These are phyloP conservation scores for Candida sp. DNA, from an alignment of 1,139 yeast species.

Conservation along the genomic window DNA sequence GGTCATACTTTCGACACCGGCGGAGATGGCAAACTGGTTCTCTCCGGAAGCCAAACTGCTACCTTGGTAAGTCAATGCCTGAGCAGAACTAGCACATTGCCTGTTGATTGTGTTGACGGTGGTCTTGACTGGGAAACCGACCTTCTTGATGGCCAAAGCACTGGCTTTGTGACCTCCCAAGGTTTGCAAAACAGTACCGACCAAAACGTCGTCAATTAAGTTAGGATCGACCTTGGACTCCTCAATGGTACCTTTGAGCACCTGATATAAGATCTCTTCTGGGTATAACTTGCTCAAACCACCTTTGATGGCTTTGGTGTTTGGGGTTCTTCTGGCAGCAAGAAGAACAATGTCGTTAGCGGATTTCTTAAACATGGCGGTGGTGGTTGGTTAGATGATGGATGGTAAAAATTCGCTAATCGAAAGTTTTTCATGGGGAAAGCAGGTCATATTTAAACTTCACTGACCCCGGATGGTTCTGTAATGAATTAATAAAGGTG, in stretches of 20 bases:
- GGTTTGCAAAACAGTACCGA: conserved; percentile 82
- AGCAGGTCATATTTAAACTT: neutral
- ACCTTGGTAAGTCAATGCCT: conserved; percentile 39
- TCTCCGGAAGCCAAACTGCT: conserved; percentile 34
- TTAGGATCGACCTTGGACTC: conserved; percentile 28
- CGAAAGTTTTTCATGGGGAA: neutral
- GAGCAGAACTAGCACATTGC: conserved; percentile 47
- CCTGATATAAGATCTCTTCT: conserved; percentile 35
- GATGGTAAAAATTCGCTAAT: neutral
- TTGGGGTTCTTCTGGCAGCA: conserved; percentile 40
- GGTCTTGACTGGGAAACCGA: conserved; percentile 40
- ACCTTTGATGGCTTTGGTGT: conserved; percentile 39
- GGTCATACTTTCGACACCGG: conserved; percentile 52
- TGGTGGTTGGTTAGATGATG: neutral
- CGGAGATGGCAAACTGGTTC: conserved; percentile 38
- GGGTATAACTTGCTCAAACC: conserved; percentile 39
- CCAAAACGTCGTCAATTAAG: conserved; percentile 71
- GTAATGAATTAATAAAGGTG: conserved; percentile 1
- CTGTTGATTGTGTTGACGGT: conserved; percentile 43
- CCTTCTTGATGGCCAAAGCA: conserved; percentile 60
- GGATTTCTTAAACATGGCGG: conserved; percentile 21
- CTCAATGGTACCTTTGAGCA: conserved; percentile 31
- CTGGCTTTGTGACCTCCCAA: conserved; percentile 91
- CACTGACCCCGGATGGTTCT: neutral
- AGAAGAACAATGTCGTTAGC: conserved; percentile 39